Conservation (phyloP, 2,329 filamentous ascomycete species). For the Paecilomyces sp. region DNA sequence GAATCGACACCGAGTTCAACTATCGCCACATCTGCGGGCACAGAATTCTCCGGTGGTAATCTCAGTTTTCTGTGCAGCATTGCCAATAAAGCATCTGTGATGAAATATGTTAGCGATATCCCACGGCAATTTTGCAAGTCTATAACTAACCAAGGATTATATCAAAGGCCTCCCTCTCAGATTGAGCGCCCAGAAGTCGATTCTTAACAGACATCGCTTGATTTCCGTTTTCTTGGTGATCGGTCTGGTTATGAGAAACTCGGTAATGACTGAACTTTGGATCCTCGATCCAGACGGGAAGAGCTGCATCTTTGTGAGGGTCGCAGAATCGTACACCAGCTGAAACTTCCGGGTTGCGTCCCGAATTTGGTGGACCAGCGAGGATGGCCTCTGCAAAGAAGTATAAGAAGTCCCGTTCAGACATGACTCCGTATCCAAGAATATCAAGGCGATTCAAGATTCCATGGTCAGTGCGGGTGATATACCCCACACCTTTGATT, state of each 20-base stretch:
- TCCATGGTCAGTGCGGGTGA: conserved; percentile 11
- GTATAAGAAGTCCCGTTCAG: conserved; percentile 21
- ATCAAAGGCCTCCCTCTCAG: too few species aligned
- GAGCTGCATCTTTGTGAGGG: conserved; percentile 2
- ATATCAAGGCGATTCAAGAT: conserved; percentile 11
- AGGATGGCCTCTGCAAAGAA: conserved; percentile 23
- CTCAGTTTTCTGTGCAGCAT: background rate
- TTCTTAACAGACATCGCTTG: background rate
- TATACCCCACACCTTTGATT: conserved; percentile 18
- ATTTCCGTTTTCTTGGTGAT: background rate
- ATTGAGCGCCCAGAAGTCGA: background rate
- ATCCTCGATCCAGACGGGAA: conserved; percentile 5
- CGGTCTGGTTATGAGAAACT: background rate
- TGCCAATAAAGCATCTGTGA: background rate
- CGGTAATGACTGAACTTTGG: conserved; percentile 1
- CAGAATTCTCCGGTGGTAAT: background rate
- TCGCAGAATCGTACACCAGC: background rate
- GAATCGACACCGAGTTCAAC: conserved; percentile 11
- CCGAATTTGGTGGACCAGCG: conserved; percentile 12
- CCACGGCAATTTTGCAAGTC: too few species aligned
- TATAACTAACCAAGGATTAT: too few species aligned
- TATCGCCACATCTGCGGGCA: background rate
- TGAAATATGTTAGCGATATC: too few species aligned
- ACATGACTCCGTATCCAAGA: conserved; percentile 12
- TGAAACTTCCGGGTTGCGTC: conserved; percentile 4